Evolutionary conservation across 768 basidiomycete species (phyloP), one percentile per base, ranked within the genome.

Genomic region (Sarcodon aspratus): DNA sequence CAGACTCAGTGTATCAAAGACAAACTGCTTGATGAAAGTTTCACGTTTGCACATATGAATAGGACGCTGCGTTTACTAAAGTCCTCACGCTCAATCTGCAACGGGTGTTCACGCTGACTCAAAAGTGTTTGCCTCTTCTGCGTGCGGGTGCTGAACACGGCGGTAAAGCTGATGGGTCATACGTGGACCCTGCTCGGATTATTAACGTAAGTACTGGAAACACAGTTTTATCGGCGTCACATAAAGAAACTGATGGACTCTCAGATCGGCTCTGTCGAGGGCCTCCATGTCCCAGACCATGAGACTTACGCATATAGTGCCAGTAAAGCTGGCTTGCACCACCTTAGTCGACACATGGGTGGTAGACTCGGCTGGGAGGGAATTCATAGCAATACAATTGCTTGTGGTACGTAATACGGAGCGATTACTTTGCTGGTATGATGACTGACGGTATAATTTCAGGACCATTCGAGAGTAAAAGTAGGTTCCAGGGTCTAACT

Each of bases 291-390:
- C 4, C 78, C 78, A 1, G 62, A 66, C 18, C 69, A 75, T 50
- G 78, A 83, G 53, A 82, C 80, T 2, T 82, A 78, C 52, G 78
- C 80, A 0, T 82, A 83, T 57, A 73, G 77, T 33, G 73, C 79
- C 3, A 75, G 75, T n/a, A 85, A 85, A 58, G 78, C 75, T 6
- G 78, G 68, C 3, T 61, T 80, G 47, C 75, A 78, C 57, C 80
- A 82, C 48, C 61, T 81, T 31, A 77, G 76, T 49, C 67, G 76
- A 17, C 72, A 78, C 51, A 67, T 84, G 27, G 82, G 74, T 0
- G 71, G 70, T 21, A 63, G 76, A 6, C 68, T 83, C 7, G 81
- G 80, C 0, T 63, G 58, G 47, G 75, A 80, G 48, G 72, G 75
- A 0, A 76, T 84, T 55, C 69, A 73, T 21, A 75, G 75, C 57